Evolutionary conservation across 768 basidiomycete genomes (phyloP).

Genomic region (Suillus decipiens): DNA sequence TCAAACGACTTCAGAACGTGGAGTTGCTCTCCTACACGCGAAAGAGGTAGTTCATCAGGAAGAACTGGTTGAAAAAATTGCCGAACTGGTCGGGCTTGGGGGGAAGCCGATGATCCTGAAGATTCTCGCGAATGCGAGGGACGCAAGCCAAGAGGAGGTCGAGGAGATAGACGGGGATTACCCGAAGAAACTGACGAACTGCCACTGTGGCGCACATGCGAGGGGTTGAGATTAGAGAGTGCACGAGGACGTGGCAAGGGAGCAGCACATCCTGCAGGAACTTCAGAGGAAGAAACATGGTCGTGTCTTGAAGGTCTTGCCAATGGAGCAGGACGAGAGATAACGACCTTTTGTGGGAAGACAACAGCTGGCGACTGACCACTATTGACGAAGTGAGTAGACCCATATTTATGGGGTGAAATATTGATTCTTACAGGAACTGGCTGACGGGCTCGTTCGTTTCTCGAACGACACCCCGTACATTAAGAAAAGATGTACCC

Average conservation of each 20-base stretch:
- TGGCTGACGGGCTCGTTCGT: conserved; percentile 10
- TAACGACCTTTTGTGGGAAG: conserved; percentile 50
- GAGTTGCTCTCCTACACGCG: conserved; percentile 56
- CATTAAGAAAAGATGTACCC: conserved; percentile 42
- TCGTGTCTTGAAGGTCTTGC: conserved; percentile 48
- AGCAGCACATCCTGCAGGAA: conserved; percentile 10
- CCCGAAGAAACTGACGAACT: conserved; percentile 36
- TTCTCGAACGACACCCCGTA: conserved; percentile 12
- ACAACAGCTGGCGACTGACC: conserved; percentile 46
- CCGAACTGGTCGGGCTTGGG: conserved; percentile 53
- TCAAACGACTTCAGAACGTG: conserved; percentile 68
- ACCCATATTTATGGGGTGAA: not conserved
- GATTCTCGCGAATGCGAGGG: conserved; percentile 15
- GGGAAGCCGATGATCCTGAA: conserved; percentile 28
- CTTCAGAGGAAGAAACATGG: conserved; percentile 42
- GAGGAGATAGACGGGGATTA: conserved; percentile 39
- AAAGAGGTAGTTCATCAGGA: conserved; percentile 69
- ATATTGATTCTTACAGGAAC: conserved; percentile 14
- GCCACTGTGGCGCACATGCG: conserved; percentile 32
- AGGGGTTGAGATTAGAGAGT: conserved; percentile 24
- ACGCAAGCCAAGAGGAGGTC: conserved; percentile 9
- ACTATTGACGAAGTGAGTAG: conserved; percentile 40
- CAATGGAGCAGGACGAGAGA: conserved; percentile 39
- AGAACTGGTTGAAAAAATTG: conserved; percentile 70
- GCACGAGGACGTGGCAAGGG: conserved; percentile 17